Percentiles rank a stretch among this genome's conserved stretches.
Evolutionary conservation across 352 stramenopile species (phyloP).

Genomic region (Pythium periplocum): DNA sequence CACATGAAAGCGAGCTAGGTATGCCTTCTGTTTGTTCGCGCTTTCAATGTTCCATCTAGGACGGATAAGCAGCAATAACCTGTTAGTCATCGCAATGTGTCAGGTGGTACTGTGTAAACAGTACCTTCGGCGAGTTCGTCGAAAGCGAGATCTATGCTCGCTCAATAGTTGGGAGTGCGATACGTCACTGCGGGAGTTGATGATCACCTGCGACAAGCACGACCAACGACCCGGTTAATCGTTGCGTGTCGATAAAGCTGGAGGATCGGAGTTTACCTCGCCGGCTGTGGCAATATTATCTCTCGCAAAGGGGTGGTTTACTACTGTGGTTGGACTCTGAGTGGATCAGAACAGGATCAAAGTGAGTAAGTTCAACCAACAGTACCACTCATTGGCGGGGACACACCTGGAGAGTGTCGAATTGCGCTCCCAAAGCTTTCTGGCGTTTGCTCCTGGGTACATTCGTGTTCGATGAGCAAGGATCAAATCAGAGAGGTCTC

Average conservation of each 20-base stretch:
- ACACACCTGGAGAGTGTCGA: slow-evolving; percentile 17
- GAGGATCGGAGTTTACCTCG: no score
- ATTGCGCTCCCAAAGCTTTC: slow-evolving; percentile 21
- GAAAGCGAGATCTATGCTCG: slow-evolving; percentile 60
- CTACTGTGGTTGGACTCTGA: no score
- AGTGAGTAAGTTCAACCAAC: no score
- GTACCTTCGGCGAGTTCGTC: slow-evolving; percentile 46
- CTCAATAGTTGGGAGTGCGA: slow-evolving; percentile 55
- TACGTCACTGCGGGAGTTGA: slow-evolving; percentile 62
- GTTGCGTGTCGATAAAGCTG: no score
- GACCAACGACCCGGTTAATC: no score
- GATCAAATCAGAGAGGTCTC: background rate
- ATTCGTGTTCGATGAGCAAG: no score
- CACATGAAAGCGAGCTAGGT: slow-evolving; percentile 50
- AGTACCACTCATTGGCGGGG: background rate
- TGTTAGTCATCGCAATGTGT: no score
- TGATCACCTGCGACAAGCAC: slow-evolving; percentile 34
- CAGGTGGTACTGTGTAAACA: no score
- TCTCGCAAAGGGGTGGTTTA: no score
- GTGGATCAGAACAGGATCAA: no score
- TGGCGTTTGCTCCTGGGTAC: slow-evolving; percentile 14
- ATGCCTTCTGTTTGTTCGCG: slow-evolving; percentile 42
- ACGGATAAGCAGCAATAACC: background rate
- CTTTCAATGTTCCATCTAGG: slow-evolving; percentile 50
- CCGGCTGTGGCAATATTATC: no score